These are phyloP conservation scores for Russula sp. DNA, from an alignment of 768 basidiomycete genomes.

Conservation along the genomic window DNA sequence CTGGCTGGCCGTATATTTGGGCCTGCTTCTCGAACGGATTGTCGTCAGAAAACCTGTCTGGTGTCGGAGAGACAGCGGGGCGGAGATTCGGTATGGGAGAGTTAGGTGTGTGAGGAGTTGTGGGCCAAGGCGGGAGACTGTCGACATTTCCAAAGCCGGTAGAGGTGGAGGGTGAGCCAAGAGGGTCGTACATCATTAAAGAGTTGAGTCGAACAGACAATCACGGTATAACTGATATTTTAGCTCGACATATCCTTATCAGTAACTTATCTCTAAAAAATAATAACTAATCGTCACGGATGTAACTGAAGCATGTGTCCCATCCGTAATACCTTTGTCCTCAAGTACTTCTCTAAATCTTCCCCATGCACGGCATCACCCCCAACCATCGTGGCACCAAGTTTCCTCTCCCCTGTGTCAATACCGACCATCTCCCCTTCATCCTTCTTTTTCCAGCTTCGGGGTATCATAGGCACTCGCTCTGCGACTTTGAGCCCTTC, in stretches of 20 bases:
- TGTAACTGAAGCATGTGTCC: constrained; percentile 81
- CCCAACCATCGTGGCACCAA: constrained; percentile 79
- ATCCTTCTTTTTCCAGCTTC: constrained; percentile 63
- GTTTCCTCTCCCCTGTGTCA: constrained; percentile 42
- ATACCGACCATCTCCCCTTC: constrained; percentile 35
- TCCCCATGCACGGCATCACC: constrained; percentile 71
- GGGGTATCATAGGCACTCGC: constrained; percentile 91
- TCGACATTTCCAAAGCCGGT: constrained; percentile 48
- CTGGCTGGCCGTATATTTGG: constrained; percentile 84
- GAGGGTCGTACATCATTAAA: constrained; percentile 67
- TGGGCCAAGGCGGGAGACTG: constrained; percentile 68
- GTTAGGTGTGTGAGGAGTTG: constrained; percentile 70
- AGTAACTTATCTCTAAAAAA: not conserved
- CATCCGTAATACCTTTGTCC: constrained; percentile 96
- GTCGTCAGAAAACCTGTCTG: constrained; percentile 50
- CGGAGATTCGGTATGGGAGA: constrained; percentile 70
- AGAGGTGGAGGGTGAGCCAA: constrained; percentile 43
- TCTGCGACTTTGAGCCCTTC: constrained; percentile 82
- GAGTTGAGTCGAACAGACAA: not conserved
- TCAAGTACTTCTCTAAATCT: constrained; percentile 91
- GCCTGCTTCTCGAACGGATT: constrained; percentile 69
- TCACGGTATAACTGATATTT: not conserved
- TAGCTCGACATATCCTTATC: not conserved
- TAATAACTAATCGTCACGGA: not conserved
- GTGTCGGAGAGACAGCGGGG: constrained; percentile 56